Base-by-base conservation (phyloP, 768 basidiomycete species). In the button mushroom (Agaricus bisporus) region DNA sequence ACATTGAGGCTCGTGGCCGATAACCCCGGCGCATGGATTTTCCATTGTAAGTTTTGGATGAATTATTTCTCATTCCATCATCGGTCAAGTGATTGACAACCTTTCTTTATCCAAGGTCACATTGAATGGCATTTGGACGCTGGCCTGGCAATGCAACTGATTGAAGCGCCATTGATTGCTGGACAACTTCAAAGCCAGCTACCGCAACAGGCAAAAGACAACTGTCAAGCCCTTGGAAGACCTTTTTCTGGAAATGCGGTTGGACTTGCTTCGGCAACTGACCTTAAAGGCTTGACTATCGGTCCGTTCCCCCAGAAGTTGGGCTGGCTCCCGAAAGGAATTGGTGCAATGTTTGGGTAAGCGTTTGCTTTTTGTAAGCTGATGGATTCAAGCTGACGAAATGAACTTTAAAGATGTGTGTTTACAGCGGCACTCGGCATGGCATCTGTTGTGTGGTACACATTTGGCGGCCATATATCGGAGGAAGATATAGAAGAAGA, bases 1-100 rank as follows among this genome's bases (percentile, higher is more conserved):
- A 88, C 88, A 0, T 70, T 99, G 42, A 82, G 92, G 18, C 68
- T 94, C 61, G 71, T 85, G 44, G 91, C 91, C 1, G 90, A 98
- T 66, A 98, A 98, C 69, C 95, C 95, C 1, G 95, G 95, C 10
- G 84, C 79, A 7, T 95, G 91, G 88, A 67, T 92, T 58, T 79
- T 92, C 65, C 89, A 91, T 66, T 92, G 84, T 86, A 62, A 51
- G 85, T 73, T 29, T 46, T 26, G 18, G 32, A 22, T 22, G 22
- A 5, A 1, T 15, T 36, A 44, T 12, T 26, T 29, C 39, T 18
- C 37, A 10, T 17, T 32, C 3, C 7, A 15, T 35, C 11, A 18
- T 36, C 25, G 15, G 29, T 15, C 20, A n/a, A 4, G 6, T 4
- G 4, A n/a, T 51, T 39, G 18, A 26, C 60, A 2, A n/a, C 45